Evolutionary conservation across 202 grass and related monocot species (phyloP).

Genomic region (Panicum hallii): DNA sequence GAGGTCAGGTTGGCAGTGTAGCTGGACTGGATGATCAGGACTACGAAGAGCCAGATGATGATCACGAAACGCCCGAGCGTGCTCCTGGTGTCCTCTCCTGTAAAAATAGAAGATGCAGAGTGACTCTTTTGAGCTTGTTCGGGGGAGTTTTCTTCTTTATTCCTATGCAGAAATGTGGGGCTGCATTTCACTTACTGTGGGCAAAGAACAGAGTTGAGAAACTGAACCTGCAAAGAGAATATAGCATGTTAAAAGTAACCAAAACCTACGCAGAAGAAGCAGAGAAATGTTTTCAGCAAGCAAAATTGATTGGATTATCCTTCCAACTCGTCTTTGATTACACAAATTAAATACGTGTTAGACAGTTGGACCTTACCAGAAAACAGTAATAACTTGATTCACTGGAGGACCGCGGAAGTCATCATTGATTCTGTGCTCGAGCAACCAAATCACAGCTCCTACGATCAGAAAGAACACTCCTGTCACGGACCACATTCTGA

Average conservation of each 20-base stretch:
- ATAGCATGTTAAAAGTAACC: conserved; percentile 5
- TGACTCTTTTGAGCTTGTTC: background rate
- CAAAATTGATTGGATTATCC: conserved; percentile 20
- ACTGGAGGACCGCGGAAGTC: conserved; percentile 83
- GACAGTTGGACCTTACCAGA: conserved; percentile 61
- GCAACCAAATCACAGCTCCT: conserved; percentile 80
- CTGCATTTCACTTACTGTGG: conserved; percentile 71
- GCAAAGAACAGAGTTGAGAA: conserved; percentile 94
- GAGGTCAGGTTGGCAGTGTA: conserved; percentile 86
- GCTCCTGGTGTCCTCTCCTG: conserved; percentile 80
- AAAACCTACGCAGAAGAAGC: conserved; percentile 20
- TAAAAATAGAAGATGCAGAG: conserved; percentile 24
- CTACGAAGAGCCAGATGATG: conserved; percentile 89
- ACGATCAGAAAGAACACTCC: conserved; percentile 78
- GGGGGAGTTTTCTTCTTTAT: background rate
- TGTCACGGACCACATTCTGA: conserved; percentile 82
- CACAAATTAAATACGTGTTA: too few relatives aligned
- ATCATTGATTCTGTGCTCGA: conserved; percentile 92
- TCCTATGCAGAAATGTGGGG: conserved; percentile 8
- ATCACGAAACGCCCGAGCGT: conserved; percentile 74
- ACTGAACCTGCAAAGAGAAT: conserved; percentile 74
- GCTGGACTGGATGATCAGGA: conserved; percentile 91
- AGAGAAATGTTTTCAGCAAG: background rate
- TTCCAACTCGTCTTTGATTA: background rate
- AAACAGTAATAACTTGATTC: conserved; percentile 72